Evolutionary conservation across 768 basidiomycete genomes (phyloP).

Genomic region (Agaricus sinodeliciosus): DNA sequence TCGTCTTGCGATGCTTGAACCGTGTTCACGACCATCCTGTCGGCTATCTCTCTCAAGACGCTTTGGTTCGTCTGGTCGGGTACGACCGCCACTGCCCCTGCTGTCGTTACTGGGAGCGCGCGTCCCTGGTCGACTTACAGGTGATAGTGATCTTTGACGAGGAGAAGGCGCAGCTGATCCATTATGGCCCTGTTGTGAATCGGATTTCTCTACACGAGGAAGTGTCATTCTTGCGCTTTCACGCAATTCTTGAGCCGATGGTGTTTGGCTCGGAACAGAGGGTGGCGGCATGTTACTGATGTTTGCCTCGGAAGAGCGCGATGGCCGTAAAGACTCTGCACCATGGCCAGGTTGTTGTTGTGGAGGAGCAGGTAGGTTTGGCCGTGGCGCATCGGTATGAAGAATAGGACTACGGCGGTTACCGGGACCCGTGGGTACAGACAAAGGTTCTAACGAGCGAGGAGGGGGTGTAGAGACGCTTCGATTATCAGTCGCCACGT

Average conservation of each 20-base stretch:
- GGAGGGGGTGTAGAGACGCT: constrained; percentile 7
- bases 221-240: constrained; percentile 73
- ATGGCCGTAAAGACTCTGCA: constrained; percentile 28
- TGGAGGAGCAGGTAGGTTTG: constrained; percentile 3
- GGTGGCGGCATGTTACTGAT: constrained; percentile 72
- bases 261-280: constrained; percentile 68
- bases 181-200: constrained; percentile 43
- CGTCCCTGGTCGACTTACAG: constrained; percentile 58
- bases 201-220: constrained; percentile 34
- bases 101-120: constrained; percentile 69
- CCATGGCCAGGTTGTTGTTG: constrained; percentile 10
- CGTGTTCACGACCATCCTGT: constrained; percentile 38
- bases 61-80: constrained; percentile 50
- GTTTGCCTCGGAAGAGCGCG: constrained; percentile 26
- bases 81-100: constrained; percentile 60
- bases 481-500: constrained; percentile 10
- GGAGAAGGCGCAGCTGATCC: constrained; percentile 53
- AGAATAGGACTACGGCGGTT: constrained; percentile 9
- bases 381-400: constrained; percentile 4
- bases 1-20: constrained; percentile 32
- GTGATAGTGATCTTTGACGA: constrained; percentile 59
- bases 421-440: constrained; percentile 9
- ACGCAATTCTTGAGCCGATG: constrained; percentile 71
- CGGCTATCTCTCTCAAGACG: constrained; percentile 41
- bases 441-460: constrained; percentile 4